Evolutionary conservation across 768 basidiomycete genomes (phyloP), one percentile per base, ranked within the genome.

Genomic region (Suillus alpinus): DNA sequence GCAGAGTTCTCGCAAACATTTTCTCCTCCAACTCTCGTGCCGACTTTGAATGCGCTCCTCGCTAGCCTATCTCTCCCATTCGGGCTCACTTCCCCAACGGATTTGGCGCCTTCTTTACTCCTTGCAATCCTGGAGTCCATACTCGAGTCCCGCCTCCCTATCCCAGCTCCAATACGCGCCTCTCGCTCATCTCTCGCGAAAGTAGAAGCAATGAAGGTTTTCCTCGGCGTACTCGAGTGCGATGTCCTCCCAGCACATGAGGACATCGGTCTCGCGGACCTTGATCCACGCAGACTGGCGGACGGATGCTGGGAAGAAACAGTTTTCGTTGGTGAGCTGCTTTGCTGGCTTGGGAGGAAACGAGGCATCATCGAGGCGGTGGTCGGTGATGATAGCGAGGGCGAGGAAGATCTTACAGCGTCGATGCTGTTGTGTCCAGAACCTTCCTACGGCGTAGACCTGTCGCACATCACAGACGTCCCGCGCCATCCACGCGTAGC

Each of bases 101-200:
- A 92, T 66, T 80, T 93, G 10, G 89, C 88, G 0, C 90, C 91
- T 0, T 84, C 86, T 0, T 79, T 92, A 8, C 80, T 92, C 26
- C 80, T 92, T 37, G 86, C 83, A 43, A 81, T 91, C 63, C 78
- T 92, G 16, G 89, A 91, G 63, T 83, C 80, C 1, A 73, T 91
- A 46, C 75, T 90, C 40, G 69, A 74, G 23, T 68, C 74, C 6
- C 83, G 85, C 29, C 82, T 92, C 9, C 83, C 85, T 3, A 76
- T 85, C 14, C 47, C 67, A 20, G 36, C 66, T 7, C 52, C 70
- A 20, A 68, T 75, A 29, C 74, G 80, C 62, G 64, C 75, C 57
- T 75, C 78, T 40, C 71, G 77, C 66, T 75, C 71, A 57, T 46
- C 61, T 59, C 59, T 63, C 1, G 75, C 78, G 8, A 85, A 85